These are phyloP conservation scores for Cercophora newfieldiana DNA, from an alignment of 495 filamentous ascomycete species.

Conservation along the genomic window DNA sequence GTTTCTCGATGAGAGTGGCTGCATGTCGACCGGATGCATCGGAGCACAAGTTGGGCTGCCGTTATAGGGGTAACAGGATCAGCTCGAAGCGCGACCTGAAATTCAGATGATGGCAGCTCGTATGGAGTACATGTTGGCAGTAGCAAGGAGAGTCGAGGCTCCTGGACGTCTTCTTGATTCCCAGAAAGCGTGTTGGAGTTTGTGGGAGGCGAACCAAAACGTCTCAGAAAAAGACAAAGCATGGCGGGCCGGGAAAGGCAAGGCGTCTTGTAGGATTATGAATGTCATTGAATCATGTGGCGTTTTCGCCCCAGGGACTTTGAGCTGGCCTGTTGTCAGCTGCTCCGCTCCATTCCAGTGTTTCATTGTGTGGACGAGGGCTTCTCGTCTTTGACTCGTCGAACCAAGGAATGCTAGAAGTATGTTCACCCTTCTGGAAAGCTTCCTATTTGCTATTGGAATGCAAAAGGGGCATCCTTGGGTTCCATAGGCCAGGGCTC, in stretches of 20 bases:
- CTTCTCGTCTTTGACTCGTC: not conserved
- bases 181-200: conserved; percentile 6
- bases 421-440: not conserved
- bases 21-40: not conserved
- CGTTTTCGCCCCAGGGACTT: not conserved
- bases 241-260: not conserved
- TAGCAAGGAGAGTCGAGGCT: too few species aligned
- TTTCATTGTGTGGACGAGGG: not conserved
- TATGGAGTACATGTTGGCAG: too few species aligned
- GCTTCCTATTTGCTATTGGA: not conserved
- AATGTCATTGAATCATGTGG: conserved; percentile 7
- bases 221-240: not conserved
- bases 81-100: not conserved
- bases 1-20: not conserved
- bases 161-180: too few species aligned
- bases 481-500: not conserved
- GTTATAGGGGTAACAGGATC: not conserved
- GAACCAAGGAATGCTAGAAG: not conserved
- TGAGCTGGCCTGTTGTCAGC: not conserved
- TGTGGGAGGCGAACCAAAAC: not conserved
- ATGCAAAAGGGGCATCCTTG: not conserved
- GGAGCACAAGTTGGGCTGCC: not conserved
- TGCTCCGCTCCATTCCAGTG: not conserved
- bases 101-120: too few species aligned
- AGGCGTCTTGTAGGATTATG: conserved; percentile 6